These are phyloP conservation scores for Funneliformis mosseae DNA, from an alignment of 192 early-diverging fungal species.

Conservation along the genomic window DNA sequence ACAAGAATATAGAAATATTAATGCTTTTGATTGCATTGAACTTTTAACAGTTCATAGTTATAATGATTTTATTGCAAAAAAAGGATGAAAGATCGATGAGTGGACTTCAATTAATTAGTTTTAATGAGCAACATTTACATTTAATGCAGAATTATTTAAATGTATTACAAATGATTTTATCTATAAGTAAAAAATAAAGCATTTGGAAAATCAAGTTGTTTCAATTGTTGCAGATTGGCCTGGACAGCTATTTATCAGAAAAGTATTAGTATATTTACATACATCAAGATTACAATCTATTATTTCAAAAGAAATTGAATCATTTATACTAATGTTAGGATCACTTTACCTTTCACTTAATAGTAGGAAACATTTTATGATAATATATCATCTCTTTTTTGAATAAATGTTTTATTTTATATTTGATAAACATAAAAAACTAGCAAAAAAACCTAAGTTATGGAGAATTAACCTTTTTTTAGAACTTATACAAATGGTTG, in stretches of 20 bases:
- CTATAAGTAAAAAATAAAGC: too few species aligned
- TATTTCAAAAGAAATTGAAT: not conserved
- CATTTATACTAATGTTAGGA: conserved; percentile 8
- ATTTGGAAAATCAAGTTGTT: too few species aligned
- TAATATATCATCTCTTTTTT: conserved; percentile 9
- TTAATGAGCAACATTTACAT: not conserved
- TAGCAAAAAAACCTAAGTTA: conserved; percentile 1
- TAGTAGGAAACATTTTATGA: not conserved
- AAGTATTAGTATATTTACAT: too few species aligned
- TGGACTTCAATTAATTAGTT: not conserved
- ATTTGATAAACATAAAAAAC: not conserved
- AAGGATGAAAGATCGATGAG: conserved; percentile 3
- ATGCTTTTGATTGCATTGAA: not conserved
- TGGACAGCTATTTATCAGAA: too few species aligned
- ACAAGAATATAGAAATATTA: not conserved
- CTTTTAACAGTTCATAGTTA: not conserved
- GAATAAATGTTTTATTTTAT: conserved; percentile 5
- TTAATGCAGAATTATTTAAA: not conserved
- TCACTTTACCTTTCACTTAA: conserved; percentile 6
- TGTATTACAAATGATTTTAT: too few species aligned
- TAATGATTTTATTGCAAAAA: not conserved
- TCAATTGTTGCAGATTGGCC: too few species aligned
- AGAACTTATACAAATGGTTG: not conserved
- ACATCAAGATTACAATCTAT: not conserved
- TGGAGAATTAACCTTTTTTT: conserved; percentile 4